These are phyloP conservation scores for Saturnispora gosingensis DNA, from an alignment of 805 yeast species.

Conservation along the genomic window DNA sequence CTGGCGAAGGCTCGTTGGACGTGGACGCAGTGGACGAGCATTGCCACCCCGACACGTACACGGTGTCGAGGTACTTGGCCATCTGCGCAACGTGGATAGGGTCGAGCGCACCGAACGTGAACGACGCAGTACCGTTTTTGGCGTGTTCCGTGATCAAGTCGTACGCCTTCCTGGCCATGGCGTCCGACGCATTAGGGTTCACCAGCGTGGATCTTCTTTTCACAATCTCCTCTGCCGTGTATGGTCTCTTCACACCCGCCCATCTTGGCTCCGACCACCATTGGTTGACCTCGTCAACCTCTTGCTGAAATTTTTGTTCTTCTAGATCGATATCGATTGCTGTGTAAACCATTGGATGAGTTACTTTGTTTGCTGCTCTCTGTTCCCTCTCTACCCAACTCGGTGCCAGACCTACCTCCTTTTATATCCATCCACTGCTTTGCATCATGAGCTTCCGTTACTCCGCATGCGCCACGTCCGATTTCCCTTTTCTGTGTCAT, in stretches of 20 bases:
- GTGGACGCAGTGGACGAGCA: conserved; percentile 97
- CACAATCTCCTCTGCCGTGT: conserved; percentile 83
- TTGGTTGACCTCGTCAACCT: conserved; percentile 61
- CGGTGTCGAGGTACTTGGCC: conserved; percentile 89
- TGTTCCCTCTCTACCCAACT: neutral
- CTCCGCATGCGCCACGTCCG: conserved; percentile 8
- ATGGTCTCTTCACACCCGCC: conserved; percentile 78
- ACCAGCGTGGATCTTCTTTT: conserved; percentile 75
- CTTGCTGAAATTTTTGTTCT: conserved; percentile 53
- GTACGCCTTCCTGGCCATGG: conserved; percentile 77
- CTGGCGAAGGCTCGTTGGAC: conserved; percentile 96
- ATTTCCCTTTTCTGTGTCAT: neutral
- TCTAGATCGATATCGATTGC: conserved; percentile 51
- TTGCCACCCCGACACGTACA: conserved; percentile 98
- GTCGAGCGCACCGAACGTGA: conserved; percentile 93
- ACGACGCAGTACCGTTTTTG: conserved; percentile 61
- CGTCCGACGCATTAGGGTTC: conserved; percentile 64
- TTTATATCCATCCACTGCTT: neutral
- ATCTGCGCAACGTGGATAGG: conserved; percentile 94
- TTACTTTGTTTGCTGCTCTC: neutral
- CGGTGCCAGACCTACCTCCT: neutral
- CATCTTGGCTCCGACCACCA: conserved; percentile 97
- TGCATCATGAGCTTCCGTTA: conserved; percentile 7
- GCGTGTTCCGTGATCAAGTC: conserved; percentile 63
- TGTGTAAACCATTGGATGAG: conserved; percentile 38